Evolutionary conservation across 441 rosid genomes (phyloP).

Genomic region (Melastoma candidum): DNA sequence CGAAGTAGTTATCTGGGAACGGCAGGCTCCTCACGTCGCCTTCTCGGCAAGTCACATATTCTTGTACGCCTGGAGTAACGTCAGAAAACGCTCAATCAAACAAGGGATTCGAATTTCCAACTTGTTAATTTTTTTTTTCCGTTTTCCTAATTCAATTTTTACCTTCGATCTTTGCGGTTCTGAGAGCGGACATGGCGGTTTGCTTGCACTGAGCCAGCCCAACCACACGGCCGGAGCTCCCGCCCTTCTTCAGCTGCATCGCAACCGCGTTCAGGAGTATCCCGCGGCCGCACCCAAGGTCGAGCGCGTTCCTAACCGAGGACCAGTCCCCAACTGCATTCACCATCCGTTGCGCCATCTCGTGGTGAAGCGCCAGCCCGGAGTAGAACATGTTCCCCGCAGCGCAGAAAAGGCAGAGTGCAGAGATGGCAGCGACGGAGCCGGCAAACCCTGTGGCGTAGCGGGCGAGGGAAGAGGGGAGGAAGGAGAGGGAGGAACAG

Average conservation of each 20-base stretch:
- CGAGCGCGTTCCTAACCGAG: slow-evolving; percentile 71
- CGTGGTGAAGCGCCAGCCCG: slow-evolving; percentile 56
- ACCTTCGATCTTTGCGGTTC: slow-evolving; percentile 92
- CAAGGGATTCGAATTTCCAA: no score
- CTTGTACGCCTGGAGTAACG: slow-evolving; percentile 55
- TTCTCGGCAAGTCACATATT: slow-evolving; percentile 86
- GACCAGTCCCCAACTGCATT: slow-evolving; percentile 79
- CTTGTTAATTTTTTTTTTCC: no score
- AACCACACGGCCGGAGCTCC: slow-evolving; percentile 89
- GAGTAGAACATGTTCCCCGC: slow-evolving; percentile 85
- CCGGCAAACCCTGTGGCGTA: slow-evolving; percentile 72
- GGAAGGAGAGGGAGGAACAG: slow-evolving; percentile 14
- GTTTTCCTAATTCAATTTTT: no score
- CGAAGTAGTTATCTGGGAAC: slow-evolving; percentile 78
- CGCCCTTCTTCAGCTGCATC: slow-evolving; percentile 87
- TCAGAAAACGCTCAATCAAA: no score
- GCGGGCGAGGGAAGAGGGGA: slow-evolving; percentile 31
- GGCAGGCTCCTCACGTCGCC: slow-evolving; percentile 90
- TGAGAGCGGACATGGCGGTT: slow-evolving; percentile 78
- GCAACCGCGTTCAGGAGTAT: slow-evolving; percentile 83
- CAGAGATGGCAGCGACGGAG: slow-evolving; percentile 61
- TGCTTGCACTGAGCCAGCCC: slow-evolving; percentile 75
- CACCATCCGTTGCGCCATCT: slow-evolving; percentile 91
- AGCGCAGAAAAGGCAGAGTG: slow-evolving; percentile 63
- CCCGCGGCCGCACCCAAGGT: slow-evolving; percentile 89